Conservation (phyloP, 164 flowering plant genomes). For the Vitis rotundifolia region DNA sequence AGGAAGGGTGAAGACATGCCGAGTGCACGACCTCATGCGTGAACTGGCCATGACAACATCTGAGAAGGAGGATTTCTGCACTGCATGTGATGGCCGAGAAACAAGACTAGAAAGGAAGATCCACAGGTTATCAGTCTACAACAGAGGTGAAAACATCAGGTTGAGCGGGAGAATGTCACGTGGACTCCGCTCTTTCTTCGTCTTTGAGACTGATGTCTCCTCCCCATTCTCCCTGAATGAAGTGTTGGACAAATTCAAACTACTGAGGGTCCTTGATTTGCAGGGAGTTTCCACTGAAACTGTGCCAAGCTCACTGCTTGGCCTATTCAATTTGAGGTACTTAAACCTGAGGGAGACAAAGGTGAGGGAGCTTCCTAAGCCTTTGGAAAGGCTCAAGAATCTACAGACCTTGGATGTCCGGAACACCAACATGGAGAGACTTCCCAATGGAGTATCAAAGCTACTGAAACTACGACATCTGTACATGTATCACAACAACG, state of each 20-base stretch:
- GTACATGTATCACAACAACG: slow-evolving; percentile 5
- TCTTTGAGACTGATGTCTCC: slow-evolving; percentile 17
- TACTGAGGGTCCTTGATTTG: slow-evolving; percentile 37
- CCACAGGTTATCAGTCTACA: slow-evolving; percentile 24
- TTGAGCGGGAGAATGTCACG: slow-evolving; percentile 6
- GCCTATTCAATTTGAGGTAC: slow-evolving; percentile 36
- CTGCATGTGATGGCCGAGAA: slow-evolving; percentile 5
- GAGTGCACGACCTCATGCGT: slow-evolving; percentile 49
- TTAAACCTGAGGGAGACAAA: slow-evolving; percentile 33
- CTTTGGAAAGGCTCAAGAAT: slow-evolving; percentile 35
- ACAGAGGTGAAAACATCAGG: slow-evolving; percentile 15
- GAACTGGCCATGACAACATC: slow-evolving; percentile 35
- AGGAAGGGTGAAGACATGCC: slow-evolving; percentile 35
- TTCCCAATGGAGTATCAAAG: slow-evolving; percentile 30
- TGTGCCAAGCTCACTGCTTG: slow-evolving; percentile 23
- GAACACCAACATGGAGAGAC: slow-evolving; percentile 23
- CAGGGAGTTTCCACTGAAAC: slow-evolving; percentile 26
- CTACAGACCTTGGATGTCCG: slow-evolving; percentile 41
- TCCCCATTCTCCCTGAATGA: slow-evolving; percentile 17
- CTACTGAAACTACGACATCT: slow-evolving; percentile 39
- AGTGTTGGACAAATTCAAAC: slow-evolving; percentile 14
- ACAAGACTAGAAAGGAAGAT: slow-evolving; percentile 6
- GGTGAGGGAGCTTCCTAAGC: slow-evolving; percentile 35
- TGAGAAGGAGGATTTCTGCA: slow-evolving; percentile 13
- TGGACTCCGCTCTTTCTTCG: slow-evolving; percentile 38